Evolutionary conservation across 305 asterid genomes (phyloP).

Genomic region (Striga hermonthica): DNA sequence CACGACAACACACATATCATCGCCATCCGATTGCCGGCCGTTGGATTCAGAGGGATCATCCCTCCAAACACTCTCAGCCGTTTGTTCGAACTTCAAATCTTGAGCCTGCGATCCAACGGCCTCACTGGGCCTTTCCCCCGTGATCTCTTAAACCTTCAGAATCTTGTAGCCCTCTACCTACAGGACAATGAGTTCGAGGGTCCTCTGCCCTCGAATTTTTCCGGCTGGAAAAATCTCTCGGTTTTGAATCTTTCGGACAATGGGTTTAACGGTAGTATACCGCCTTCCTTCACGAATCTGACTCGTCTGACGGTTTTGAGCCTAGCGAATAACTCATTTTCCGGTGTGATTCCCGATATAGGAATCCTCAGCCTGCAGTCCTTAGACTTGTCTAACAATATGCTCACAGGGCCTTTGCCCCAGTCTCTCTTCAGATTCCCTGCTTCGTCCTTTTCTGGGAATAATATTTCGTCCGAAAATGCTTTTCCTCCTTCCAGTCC

Average conservation of each 20-base stretch:
- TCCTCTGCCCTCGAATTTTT: slow-evolving; percentile 49
- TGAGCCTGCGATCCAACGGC: slow-evolving; percentile 62
- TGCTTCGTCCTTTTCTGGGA: slow-evolving; percentile 50
- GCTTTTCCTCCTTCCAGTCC: slow-evolving; percentile 37
- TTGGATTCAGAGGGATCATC: slow-evolving; percentile 54
- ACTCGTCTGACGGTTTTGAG: slow-evolving; percentile 46
- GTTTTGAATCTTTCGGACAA: slow-evolving; percentile 52
- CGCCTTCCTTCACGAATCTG: slow-evolving; percentile 48
- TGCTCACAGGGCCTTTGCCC: slow-evolving; percentile 57
- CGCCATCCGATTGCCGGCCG: slow-evolving; percentile 56
- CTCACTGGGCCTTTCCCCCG: slow-evolving; percentile 55
- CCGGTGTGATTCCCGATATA: slow-evolving; percentile 64
- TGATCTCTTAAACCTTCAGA: slow-evolving; percentile 44
- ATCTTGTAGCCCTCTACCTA: slow-evolving; percentile 49
- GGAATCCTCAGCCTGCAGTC: slow-evolving; percentile 44
- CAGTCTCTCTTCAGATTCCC: slow-evolving; percentile 54
- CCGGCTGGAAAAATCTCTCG: slow-evolving; percentile 54
- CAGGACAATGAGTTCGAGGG: slow-evolving; percentile 54
- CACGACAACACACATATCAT: slow-evolving; percentile 43
- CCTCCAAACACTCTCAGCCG: slow-evolving; percentile 59
- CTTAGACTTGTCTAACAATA: slow-evolving; percentile 59
- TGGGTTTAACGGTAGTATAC: slow-evolving; percentile 51
- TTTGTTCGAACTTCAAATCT: slow-evolving; percentile 53
- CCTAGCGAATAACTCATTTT: slow-evolving; percentile 59
- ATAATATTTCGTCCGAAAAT: slow-evolving; percentile 34